phyloP scores from a whole-genome alignment of 306 rosid species.

The Astragalus membranaceus region DNA sequence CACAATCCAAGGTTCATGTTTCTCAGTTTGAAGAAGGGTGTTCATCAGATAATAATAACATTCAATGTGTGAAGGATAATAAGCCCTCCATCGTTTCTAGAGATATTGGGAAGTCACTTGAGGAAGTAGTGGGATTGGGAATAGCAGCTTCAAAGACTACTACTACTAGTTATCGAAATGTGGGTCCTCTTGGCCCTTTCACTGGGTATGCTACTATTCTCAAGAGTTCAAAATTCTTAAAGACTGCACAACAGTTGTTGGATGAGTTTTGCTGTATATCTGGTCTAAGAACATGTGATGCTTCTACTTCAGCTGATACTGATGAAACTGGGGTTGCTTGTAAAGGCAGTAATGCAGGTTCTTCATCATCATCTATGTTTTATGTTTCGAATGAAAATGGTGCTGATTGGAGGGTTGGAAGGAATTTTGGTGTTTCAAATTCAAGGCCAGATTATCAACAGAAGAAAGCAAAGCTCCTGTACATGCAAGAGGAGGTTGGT shows the following conservation, averaged over 20 bases:
- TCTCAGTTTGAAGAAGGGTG: constrained; percentile 31
- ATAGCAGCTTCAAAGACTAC: constrained; percentile 14
- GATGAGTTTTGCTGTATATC: constrained; percentile 46
- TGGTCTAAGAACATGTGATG: constrained; percentile 26
- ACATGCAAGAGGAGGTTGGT: constrained; percentile 91
- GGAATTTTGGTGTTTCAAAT: constrained; percentile 35
- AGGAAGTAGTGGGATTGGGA: constrained; percentile 41
- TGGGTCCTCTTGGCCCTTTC: constrained; percentile 95
- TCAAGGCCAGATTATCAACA: constrained; percentile 54
- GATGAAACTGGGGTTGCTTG: constrained; percentile 24
- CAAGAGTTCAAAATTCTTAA: constrained; percentile 72
- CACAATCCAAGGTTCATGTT: constrained; percentile 32
- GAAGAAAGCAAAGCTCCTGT: constrained; percentile 71
- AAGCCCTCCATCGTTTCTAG: constrained; percentile 43
- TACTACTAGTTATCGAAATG: constrained; percentile 30
- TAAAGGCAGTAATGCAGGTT: constrained; percentile 34
- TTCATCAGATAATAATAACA: constrained; percentile 23
- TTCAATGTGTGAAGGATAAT: constrained; percentile 16
- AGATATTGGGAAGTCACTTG: constrained; percentile 48
- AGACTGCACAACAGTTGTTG: constrained; percentile 61
- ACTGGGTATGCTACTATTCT: constrained; percentile 90
- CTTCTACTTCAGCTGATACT: constrained; percentile 31
- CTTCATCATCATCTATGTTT: constrained; percentile 48
- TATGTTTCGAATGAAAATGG: constrained; percentile 40
- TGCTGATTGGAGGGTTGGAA: constrained; percentile 36